Percentiles rank a stretch among this genome's conserved stretches.
Conservation (phyloP, 176 grass and related monocot species). For the Tuctoria greenei region DNA sequence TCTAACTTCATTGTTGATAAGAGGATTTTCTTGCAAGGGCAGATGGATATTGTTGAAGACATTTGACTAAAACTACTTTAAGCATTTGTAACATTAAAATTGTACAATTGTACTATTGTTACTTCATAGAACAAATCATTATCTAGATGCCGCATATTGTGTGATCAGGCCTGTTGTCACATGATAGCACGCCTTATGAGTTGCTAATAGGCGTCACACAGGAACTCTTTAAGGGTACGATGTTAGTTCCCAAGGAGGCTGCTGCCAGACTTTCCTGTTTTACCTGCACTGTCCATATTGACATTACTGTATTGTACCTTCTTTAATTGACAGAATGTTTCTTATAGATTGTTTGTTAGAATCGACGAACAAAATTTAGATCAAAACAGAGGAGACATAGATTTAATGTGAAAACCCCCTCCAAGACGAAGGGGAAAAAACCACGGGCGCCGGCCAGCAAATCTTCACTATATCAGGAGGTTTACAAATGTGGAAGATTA, state of each 20-base stretch:
- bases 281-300: constrained; percentile 33
- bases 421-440: too few species aligned
- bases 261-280: constrained; percentile 17
- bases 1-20: constrained; percentile 27
- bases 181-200: constrained; percentile 5
- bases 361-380: too few species aligned
- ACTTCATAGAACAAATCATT: constrained; percentile 25
- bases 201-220: background rate
- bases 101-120: constrained; percentile 12
- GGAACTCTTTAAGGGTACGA: constrained; percentile 1
- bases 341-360: too few species aligned
- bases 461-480: too few species aligned
- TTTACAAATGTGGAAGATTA: too few species aligned
- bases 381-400: too few species aligned
- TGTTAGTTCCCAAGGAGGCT: constrained; percentile 13
- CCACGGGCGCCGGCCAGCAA: too few species aligned
- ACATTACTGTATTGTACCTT: constrained; percentile 14
- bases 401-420: too few species aligned
- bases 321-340: background rate
- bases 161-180: constrained; percentile 9
- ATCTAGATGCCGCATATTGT: background rate
- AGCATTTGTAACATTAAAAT: constrained; percentile 37
- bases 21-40: constrained; percentile 18
- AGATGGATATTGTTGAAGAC: constrained; percentile 14
- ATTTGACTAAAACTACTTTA: constrained; percentile 14